Evolutionary conservation across 352 stramenopile genomes (phyloP).

Genomic region (Pythium coloratum): DNA sequence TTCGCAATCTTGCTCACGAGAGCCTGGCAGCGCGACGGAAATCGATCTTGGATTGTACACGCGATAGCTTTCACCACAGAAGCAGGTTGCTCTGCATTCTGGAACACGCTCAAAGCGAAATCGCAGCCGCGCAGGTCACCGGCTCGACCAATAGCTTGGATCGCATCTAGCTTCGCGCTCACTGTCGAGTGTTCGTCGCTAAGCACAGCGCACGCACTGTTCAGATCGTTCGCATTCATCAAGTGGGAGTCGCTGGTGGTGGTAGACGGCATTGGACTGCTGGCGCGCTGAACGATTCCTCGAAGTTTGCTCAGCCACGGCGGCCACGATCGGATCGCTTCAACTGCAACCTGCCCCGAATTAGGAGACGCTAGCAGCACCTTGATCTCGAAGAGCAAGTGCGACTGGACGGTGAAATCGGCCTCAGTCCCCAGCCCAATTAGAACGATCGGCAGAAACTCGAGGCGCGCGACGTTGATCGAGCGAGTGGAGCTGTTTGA

Average conservation of each 20-base stretch:
- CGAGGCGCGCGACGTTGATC: constrained; percentile 51
- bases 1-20: constrained; percentile 55
- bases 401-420: constrained; percentile 51
- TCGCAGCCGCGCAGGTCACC: constrained; percentile 49
- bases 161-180: constrained; percentile 52
- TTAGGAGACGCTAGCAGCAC: constrained; percentile 41
- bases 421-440: constrained; percentile 47
- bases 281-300: constrained; percentile 25
- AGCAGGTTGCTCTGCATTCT: constrained; percentile 40
- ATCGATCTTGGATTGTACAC: constrained; percentile 43
- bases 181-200: constrained; percentile 47
- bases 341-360: constrained; percentile 53
- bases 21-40: constrained; percentile 43
- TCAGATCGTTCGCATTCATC: constrained; percentile 39
- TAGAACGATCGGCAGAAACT: constrained; percentile 58
- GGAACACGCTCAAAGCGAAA: constrained; percentile 59
- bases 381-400: constrained; percentile 57
- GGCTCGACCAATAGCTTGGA: constrained; percentile 48
- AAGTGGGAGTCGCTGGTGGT: neutral
- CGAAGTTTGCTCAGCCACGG: constrained; percentile 58
- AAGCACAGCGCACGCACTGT: constrained; percentile 54
- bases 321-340: constrained; percentile 75
- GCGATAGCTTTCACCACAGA: constrained; percentile 55
- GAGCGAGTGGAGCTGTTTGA: constrained; percentile 22
- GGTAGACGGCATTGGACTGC: too few species aligned